Conservation (phyloP, 2,329 filamentous ascomycete species). For the Apiospora koreana region DNA sequence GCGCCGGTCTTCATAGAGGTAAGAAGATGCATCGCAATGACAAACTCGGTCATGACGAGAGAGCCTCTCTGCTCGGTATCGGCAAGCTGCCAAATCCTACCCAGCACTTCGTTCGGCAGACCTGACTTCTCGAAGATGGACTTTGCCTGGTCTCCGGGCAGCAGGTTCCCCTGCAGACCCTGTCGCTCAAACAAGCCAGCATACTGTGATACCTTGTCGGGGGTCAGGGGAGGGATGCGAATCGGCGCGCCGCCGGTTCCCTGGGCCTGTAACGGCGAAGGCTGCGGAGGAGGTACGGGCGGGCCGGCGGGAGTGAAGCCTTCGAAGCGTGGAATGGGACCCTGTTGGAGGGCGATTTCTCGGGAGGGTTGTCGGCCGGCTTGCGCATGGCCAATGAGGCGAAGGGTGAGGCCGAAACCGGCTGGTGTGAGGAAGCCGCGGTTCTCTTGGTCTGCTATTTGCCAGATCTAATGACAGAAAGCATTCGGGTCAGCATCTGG, state of each 20-base stretch:
- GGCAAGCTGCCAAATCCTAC: slow-evolving; percentile 93
- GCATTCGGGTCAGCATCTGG: slow-evolving; percentile 26
- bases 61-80: slow-evolving; percentile 92
- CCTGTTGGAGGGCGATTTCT: slow-evolving; percentile 81
- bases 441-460: slow-evolving; percentile 97
- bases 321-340: slow-evolving; percentile 90
- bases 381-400: slow-evolving; percentile 95
- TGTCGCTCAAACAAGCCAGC: slow-evolving; percentile 89
- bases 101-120: slow-evolving; percentile 84
- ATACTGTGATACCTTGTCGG: slow-evolving; percentile 90
- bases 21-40: slow-evolving; percentile 96
- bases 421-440: slow-evolving; percentile 88
- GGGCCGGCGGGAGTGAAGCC: slow-evolving; percentile 56
- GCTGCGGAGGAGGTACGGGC: slow-evolving; percentile 48
- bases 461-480: slow-evolving; percentile 78
- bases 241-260: slow-evolving; percentile 67
- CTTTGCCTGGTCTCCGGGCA: slow-evolving; percentile 85
- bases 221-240: slow-evolving; percentile 83
- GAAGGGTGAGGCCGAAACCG: slow-evolving; percentile 89
- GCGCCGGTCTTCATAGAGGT: slow-evolving; percentile 86
- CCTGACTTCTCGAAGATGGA: slow-evolving; percentile 93
- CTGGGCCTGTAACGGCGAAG: slow-evolving; percentile 53
- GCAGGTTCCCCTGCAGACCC: slow-evolving; percentile 71
- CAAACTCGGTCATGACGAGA: slow-evolving; percentile 86
- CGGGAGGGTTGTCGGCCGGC: slow-evolving; percentile 78